Evolutionary conservation across 1,139 yeast genomes (phyloP).

Genomic region (Petasospora fabianii): DNA sequence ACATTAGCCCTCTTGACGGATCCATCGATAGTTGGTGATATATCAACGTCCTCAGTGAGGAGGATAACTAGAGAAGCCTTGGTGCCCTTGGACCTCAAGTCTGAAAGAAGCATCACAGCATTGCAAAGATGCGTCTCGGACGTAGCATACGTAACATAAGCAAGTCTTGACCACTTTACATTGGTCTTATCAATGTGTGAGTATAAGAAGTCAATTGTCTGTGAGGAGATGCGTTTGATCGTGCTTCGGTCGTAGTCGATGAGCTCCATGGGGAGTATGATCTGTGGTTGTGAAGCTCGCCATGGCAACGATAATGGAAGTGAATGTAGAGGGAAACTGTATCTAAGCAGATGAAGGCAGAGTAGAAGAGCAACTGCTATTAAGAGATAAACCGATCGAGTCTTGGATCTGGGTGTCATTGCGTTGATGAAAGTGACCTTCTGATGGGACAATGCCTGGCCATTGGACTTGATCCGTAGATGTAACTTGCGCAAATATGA

Average conservation of each 20-base stretch:
- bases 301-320: background rate
- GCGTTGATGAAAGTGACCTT: too few species aligned
- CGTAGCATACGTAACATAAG: constrained; percentile 49
- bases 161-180: constrained; percentile 36
- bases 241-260: constrained; percentile 21
- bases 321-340: too few species aligned
- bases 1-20: constrained; percentile 25
- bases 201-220: constrained; percentile 19
- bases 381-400: too few species aligned
- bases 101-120: constrained; percentile 38
- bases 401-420: too few species aligned
- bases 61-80: constrained; percentile 40
- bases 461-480: too few species aligned
- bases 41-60: constrained; percentile 25
- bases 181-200: constrained; percentile 15
- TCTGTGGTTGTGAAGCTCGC: background rate
- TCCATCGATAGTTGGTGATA: constrained; percentile 23
- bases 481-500: too few species aligned
- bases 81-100: constrained; percentile 31
- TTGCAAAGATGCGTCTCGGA: constrained; percentile 40
- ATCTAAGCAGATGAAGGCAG: too few species aligned
- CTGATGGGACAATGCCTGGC: too few species aligned
- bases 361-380: too few species aligned
- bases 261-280: constrained; percentile 2
- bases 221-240: constrained; percentile 21